Evolutionary conservation across 2,329 filamentous ascomycete genomes (phyloP).

Genomic region (Metarhizium brunneum): DNA sequence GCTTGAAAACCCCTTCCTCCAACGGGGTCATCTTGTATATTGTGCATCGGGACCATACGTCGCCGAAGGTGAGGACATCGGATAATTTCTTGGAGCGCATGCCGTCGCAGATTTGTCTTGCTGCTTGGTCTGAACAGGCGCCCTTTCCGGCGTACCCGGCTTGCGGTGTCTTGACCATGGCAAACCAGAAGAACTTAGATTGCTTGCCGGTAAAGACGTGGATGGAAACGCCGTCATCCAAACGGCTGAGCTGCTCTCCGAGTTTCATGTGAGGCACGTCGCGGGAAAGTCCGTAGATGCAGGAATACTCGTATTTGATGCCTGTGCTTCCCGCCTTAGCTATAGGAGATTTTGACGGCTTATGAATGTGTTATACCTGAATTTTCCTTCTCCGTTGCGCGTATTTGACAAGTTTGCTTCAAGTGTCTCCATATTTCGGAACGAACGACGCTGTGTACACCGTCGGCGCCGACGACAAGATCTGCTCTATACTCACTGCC

Average conservation of each 20-base stretch:
- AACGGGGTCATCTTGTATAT: conserved; percentile 15
- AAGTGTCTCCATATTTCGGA: conserved; percentile 15
- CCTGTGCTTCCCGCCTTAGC: not conserved
- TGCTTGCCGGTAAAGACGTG: conserved; percentile 2
- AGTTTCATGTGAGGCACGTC: conserved; percentile 1
- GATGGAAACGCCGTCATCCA: conserved; percentile 2
- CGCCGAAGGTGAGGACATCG: conserved; percentile 19
- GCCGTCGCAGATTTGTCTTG: conserved; percentile 11
- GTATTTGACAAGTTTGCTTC: conserved; percentile 4
- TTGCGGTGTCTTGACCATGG: conserved; percentile 5
- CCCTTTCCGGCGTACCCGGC: conserved; percentile 18
- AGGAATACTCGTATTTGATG: conserved; percentile 5
- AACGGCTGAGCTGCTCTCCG: conserved; percentile 1
- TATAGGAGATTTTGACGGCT: not conserved
- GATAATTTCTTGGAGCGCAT: conserved; percentile 17
- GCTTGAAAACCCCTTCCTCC: conserved; percentile 21
- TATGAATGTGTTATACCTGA: conserved; percentile 3
- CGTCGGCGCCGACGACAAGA: conserved; percentile 32
- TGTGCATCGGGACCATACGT: conserved; percentile 19
- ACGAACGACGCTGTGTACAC: conserved; percentile 25
- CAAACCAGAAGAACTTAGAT: conserved; percentile 5
- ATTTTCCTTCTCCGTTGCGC: conserved; percentile 11
- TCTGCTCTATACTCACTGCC: conserved; percentile 24
- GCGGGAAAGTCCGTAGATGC: conserved; percentile 3
- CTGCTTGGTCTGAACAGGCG: not conserved